Evolutionary conservation across 352 stramenopile genomes (phyloP).

Genomic region (Blastocystis sp.): DNA sequence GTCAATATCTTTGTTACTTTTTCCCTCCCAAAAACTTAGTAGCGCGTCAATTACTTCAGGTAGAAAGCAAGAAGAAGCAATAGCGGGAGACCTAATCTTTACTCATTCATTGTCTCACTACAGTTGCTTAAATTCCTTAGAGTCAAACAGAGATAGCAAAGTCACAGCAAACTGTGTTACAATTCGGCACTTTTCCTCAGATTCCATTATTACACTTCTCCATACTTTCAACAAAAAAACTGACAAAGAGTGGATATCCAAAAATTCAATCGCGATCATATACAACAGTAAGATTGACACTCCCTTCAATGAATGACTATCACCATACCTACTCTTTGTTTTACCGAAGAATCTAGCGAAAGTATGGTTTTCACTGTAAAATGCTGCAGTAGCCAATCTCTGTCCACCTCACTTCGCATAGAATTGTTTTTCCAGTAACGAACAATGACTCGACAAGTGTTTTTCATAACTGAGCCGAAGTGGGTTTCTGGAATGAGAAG

Average conservation of each 20-base stretch:
- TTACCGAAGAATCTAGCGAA: background rate
- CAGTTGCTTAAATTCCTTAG: background rate
- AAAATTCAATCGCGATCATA: background rate
- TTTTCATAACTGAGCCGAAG: background rate
- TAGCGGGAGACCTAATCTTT: background rate
- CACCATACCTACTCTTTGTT: background rate
- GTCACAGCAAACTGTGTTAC: background rate
- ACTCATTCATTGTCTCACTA: background rate
- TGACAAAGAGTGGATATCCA: background rate
- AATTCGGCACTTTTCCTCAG: background rate
- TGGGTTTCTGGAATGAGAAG: background rate
- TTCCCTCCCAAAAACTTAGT: background rate
- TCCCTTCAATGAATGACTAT: background rate
- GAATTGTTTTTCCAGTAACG: background rate
- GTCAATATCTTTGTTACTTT: background rate
- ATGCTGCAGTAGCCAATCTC: background rate
- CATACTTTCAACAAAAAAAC: background rate
- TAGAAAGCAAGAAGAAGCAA: background rate
- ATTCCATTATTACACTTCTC: background rate
- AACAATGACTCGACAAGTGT: background rate
- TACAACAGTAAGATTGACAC: slow-evolving; percentile 21
- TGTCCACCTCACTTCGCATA: background rate
- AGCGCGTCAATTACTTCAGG: background rate
- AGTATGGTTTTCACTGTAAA: background rate
- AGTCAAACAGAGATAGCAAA: background rate